Conservation (phyloP, 108 stramenopile species). For the Cyclotella kingstonii region DNA sequence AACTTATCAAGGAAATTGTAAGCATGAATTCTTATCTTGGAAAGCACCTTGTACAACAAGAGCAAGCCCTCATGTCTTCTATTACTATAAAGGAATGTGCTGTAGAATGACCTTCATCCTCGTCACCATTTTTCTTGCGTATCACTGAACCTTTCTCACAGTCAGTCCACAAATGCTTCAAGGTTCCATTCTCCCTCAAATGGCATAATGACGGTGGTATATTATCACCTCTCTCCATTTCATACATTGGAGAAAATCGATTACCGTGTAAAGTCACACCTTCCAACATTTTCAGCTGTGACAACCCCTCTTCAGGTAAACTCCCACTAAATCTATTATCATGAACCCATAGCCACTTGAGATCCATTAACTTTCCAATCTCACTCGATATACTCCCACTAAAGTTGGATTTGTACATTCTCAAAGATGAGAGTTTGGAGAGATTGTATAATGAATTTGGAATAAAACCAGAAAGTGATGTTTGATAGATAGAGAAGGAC, state of each 20-base stretch:
- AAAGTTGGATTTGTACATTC: conserved; percentile 37
- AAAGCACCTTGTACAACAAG: conserved; percentile 42
- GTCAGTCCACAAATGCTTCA: conserved; percentile 43
- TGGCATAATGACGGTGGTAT: conserved; percentile 5
- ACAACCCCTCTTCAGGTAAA: conserved; percentile 18
- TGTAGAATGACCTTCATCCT: not conserved
- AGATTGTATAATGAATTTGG: conserved; percentile 22
- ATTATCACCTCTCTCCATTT: not conserved
- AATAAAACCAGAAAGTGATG: conserved; percentile 16
- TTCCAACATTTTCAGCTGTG: conserved; percentile 21
- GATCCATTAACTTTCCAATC: conserved; percentile 14
- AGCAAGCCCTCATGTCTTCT: conserved; percentile 23
- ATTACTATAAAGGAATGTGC: not conserved
- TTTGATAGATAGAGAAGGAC: conserved; percentile 18
- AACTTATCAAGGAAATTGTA: too few relatives aligned
- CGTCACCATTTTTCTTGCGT: not conserved
- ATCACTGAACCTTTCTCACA: conserved; percentile 23
- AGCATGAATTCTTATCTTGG: too few relatives aligned
- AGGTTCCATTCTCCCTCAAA: conserved; percentile 6
- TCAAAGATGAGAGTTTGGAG: conserved; percentile 17
- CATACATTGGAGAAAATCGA: too few relatives aligned
- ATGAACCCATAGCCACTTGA: conserved; percentile 48
- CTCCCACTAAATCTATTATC: conserved; percentile 36
- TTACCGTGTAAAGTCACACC: conserved; percentile 44
- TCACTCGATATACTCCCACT: conserved; percentile 14